phyloP scores from a whole-genome alignment of 2,329 filamentous ascomycete genomes.

The Fusarium pseudograminearum region DNA sequence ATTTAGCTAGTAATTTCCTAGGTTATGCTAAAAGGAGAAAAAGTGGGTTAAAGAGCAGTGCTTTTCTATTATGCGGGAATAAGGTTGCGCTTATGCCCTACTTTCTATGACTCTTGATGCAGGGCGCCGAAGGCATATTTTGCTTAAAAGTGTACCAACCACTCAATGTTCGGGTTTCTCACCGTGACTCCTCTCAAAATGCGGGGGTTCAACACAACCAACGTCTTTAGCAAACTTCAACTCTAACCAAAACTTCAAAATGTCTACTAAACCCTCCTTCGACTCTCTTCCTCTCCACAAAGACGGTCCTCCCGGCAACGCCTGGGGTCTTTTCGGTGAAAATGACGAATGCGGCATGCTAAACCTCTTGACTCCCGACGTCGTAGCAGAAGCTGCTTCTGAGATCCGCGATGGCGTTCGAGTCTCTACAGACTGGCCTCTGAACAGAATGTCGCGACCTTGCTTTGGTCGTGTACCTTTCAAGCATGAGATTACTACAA shows the following conservation, averaged over 20 bases:
- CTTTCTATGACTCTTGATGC: too few relatives aligned
- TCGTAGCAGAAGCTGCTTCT: constrained; percentile 41
- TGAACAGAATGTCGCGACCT: constrained; percentile 50
- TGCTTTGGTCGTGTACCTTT: constrained; percentile 51
- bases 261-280: constrained; percentile 51
- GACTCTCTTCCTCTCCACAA: constrained; percentile 62
- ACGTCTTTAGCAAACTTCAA: too few relatives aligned
- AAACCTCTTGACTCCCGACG: constrained; percentile 62
- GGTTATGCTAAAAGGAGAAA: too few relatives aligned
- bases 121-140: too few relatives aligned
- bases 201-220: not conserved
- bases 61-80: too few relatives aligned
- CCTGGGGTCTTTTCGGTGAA: constrained; percentile 67
- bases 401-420: constrained; percentile 50
- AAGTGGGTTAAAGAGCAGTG: too few relatives aligned
- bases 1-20: too few relatives aligned
- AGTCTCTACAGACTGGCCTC: constrained; percentile 53
- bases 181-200: not conserved
- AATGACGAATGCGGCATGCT: constrained; percentile 66
- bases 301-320: constrained; percentile 63
- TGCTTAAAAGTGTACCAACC: too few relatives aligned
- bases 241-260: not conserved
- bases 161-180: too few relatives aligned
- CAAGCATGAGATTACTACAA: constrained; percentile 47
- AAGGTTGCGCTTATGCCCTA: too few relatives aligned